Conservation (phyloP, 305 asterid genomes). For the Rubia peregrina region DNA sequence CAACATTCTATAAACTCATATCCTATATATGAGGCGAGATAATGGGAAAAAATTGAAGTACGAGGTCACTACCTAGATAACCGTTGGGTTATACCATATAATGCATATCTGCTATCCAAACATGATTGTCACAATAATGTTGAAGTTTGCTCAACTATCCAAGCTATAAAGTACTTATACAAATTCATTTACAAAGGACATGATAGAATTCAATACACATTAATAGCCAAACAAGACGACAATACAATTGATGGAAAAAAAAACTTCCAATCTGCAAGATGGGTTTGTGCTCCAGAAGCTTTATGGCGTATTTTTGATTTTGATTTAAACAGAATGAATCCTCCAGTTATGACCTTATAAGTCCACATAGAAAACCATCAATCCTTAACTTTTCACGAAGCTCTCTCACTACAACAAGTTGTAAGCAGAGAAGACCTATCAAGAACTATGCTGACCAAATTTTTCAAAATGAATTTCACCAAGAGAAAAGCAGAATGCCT, state of each 20-base stretch:
- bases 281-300: neutral
- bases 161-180: no score
- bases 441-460: neutral
- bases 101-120: no score
- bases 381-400: neutral
- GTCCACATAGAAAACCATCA: neutral
- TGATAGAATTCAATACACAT: neutral
- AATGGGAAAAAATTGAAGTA: no score
- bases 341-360: neutral
- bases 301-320: neutral
- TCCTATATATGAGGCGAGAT: no score
- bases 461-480: neutral
- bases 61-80: no score
- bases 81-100: no score
- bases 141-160: no score
- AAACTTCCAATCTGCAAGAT: neutral
- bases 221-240: neutral
- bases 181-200: neutral
- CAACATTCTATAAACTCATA: no score
- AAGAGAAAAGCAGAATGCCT: neutral
- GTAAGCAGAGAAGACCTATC: neutral
- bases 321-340: neutral
- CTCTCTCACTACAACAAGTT: rapidly evolving
- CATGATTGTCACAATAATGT: no score
- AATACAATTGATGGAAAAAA: neutral